Evolutionary conservation across 2,329 filamentous ascomycete species (phyloP).

Genomic region (Parastagonospora nodorum): DNA sequence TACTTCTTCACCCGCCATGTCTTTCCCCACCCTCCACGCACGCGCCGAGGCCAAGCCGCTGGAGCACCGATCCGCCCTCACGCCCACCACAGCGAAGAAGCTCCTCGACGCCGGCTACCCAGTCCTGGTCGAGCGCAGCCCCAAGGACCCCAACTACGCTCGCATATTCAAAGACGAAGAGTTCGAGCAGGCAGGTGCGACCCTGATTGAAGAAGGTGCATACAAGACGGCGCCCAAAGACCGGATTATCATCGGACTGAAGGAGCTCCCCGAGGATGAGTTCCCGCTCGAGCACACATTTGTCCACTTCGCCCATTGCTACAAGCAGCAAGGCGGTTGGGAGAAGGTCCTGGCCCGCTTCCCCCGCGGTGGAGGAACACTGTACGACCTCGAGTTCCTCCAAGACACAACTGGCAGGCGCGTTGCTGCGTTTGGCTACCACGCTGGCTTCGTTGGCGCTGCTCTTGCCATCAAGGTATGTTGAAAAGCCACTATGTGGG

Average conservation of each 20-base stretch:
- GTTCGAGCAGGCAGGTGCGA: conserved; percentile 46
- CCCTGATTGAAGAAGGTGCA: conserved; percentile 43
- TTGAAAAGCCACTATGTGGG: neutral
- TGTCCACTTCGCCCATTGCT: conserved; percentile 51
- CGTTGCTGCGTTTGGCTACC: conserved; percentile 71
- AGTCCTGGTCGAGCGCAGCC: conserved; percentile 47
- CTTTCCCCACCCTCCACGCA: conserved; percentile 48
- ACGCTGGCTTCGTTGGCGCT: conserved; percentile 53
- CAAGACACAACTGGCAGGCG: conserved; percentile 72
- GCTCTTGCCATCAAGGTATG: conserved; percentile 50
- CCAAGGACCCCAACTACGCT: conserved; percentile 43
- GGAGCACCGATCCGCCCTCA: conserved; percentile 49
- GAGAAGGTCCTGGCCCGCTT: conserved; percentile 79
- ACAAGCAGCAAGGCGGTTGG: conserved; percentile 62
- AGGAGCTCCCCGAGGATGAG: conserved; percentile 48
- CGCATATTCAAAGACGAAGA: conserved; percentile 51
- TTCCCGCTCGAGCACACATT: conserved; percentile 48
- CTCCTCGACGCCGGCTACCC: conserved; percentile 49
- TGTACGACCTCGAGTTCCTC: conserved; percentile 88
- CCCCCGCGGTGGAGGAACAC: conserved; percentile 72
- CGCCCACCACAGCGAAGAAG: conserved; percentile 47
- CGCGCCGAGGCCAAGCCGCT: conserved; percentile 49
- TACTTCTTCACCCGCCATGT: conserved; percentile 21
- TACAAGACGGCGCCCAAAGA: conserved; percentile 47
- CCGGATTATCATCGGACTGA: conserved; percentile 49